A percentile compares a stretch with the other conserved stretches of the same genome.
Evolutionary conservation across 106 monocot species (phyloP).

Genomic region (Dendrobium huoshanense): DNA sequence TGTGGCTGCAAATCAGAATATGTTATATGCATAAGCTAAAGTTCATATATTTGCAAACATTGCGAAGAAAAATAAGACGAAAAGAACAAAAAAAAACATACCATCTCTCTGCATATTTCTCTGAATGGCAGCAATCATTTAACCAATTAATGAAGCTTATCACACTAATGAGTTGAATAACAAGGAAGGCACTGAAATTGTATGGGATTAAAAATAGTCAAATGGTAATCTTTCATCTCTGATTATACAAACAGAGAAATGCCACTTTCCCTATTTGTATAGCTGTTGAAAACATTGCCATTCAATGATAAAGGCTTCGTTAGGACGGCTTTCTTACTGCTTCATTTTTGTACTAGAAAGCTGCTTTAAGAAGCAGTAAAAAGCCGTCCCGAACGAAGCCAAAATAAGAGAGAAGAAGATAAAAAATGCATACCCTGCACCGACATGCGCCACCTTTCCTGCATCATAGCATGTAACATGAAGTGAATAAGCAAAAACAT

Average conservation of each 20-base stretch:
- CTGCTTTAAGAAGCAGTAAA: no score
- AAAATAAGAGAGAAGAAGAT: not conserved
- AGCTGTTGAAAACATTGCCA: not conserved
- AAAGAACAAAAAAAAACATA: constrained; percentile 11
- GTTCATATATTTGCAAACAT: no score
- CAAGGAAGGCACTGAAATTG: constrained; percentile 66
- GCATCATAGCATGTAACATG: not conserved
- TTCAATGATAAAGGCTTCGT: no score
- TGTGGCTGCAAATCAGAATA: constrained; percentile 39
- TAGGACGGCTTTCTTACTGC: no score
- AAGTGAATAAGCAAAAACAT: not conserved
- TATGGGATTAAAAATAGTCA: no score
- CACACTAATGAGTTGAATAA: constrained; percentile 87
- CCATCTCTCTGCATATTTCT: constrained; percentile 70
- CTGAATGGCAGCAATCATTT: constrained; percentile 58
- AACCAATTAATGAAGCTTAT: constrained; percentile 91
- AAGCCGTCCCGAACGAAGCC: no score
- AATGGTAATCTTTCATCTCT: no score
- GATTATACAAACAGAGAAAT: no score
- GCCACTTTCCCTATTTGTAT: no score
- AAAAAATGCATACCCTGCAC: constrained; percentile 55
- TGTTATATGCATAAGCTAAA: not conserved
- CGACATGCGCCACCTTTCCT: constrained; percentile 83
- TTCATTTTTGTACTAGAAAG: no score
- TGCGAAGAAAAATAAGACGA: not conserved